Evolutionary conservation across 2,329 filamentous ascomycete species (phyloP).

Genomic region (Fusarium devonianum): DNA sequence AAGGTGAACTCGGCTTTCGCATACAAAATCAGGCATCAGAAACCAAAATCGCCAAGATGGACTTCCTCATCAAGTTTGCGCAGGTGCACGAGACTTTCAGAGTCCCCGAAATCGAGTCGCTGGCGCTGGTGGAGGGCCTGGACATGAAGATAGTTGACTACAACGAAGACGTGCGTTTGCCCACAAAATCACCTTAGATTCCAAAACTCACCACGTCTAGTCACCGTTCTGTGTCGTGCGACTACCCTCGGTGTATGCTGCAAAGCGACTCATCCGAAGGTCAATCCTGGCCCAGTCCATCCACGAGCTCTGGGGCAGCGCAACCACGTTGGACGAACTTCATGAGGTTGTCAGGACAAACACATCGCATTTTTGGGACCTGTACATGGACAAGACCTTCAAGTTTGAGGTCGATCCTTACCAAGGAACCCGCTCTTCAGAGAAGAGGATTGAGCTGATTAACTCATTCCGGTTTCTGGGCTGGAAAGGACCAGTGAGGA

Average conservation of each 20-base stretch:
- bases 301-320: conserved; percentile 88
- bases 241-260: conserved; percentile 70
- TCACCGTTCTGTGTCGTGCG: conserved; percentile 85
- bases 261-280: conserved; percentile 72
- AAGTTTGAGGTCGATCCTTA: conserved; percentile 87
- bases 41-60: conserved; percentile 53
- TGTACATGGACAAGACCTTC: conserved; percentile 73
- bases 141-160: conserved; percentile 79
- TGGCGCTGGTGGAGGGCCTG: conserved; percentile 74
- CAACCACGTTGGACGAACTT: conserved; percentile 69
- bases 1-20: conserved; percentile 4
- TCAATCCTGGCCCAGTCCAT: conserved; percentile 84
- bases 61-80: conserved; percentile 88
- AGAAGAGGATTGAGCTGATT: conserved; percentile 76
- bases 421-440: conserved; percentile 71
- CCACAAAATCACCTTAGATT: conserved; percentile 12
- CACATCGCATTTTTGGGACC: conserved; percentile 70
- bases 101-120: conserved; percentile 79
- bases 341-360: conserved; percentile 68
- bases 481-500: conserved; percentile 78
- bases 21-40: not conserved
- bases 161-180: conserved; percentile 68
- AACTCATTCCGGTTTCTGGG: conserved; percentile 80
- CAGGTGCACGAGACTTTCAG: conserved; percentile 94
- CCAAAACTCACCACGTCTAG: conserved; percentile 54